Percentiles rank a stretch among this genome's conserved stretches.
Evolutionary conservation across 371 early-diverging fungal genomes (phyloP).

Genomic region (Mortierella polycephala): DNA sequence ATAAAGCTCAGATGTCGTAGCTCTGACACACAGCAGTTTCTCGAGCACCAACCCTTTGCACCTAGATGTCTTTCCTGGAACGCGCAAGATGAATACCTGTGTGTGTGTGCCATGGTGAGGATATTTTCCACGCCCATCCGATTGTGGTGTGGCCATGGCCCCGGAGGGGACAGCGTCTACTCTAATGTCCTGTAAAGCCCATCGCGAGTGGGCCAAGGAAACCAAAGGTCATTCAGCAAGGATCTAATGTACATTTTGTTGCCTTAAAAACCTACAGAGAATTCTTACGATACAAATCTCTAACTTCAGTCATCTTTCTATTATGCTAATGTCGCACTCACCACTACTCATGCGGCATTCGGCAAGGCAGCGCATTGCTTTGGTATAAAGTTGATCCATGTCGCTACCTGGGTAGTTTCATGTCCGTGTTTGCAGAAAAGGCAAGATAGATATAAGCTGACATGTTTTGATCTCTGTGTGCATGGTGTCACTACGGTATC

Average conservation of each 20-base stretch:
- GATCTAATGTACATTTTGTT: slow-evolving; percentile 74
- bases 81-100: slow-evolving; percentile 96
- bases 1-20: slow-evolving; percentile 75
- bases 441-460: slow-evolving; percentile 91
- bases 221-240: slow-evolving; percentile 86
- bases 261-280: too few species aligned
- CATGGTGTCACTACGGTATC: slow-evolving; percentile 96
- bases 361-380: slow-evolving; percentile 96
- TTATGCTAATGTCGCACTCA: slow-evolving; percentile 80
- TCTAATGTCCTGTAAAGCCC: slow-evolving; percentile 92
- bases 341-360: slow-evolving; percentile 94
- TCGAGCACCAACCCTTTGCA: slow-evolving; percentile 91
- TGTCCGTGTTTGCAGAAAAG: slow-evolving; percentile 93
- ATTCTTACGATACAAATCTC: not conserved
- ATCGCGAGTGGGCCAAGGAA: slow-evolving; percentile 81
- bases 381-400: slow-evolving; percentile 83
- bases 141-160: slow-evolving; percentile 86
- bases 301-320: not conserved
- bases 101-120: slow-evolving; percentile 90
- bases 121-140: slow-evolving; percentile 85
- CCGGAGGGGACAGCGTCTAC: slow-evolving; percentile 96
- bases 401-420: slow-evolving; percentile 96
- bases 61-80: slow-evolving; percentile 94
- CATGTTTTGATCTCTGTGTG: slow-evolving; percentile 89
- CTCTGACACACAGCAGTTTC: slow-evolving; percentile 89